Conservation (phyloP, 495 filamentous ascomycete genomes). For the Peziza echinospora region DNA sequence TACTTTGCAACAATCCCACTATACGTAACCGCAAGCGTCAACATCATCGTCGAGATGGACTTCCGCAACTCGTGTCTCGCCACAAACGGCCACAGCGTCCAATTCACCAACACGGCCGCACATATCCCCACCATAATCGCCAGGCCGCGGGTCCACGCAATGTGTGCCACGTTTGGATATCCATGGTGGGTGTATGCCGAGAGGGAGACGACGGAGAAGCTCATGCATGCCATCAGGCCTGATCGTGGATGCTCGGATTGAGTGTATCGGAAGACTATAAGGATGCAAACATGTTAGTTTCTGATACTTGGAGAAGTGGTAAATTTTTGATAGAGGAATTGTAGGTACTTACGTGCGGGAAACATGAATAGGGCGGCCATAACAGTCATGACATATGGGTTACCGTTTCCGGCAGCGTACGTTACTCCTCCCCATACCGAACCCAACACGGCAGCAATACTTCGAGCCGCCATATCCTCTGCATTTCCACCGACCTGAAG, state of each 20-base stretch:
- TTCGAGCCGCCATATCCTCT: constrained; percentile 30
- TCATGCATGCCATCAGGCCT: constrained; percentile 31
- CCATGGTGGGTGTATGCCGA: constrained; percentile 21
- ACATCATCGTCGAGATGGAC: constrained; percentile 30
- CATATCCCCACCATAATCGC: constrained; percentile 31
- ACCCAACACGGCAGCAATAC: constrained; percentile 26
- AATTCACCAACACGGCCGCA: constrained; percentile 31
- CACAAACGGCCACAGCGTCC: constrained; percentile 38
- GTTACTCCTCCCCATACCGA: constrained; percentile 33
- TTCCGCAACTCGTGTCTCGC: constrained; percentile 37
- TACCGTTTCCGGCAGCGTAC: constrained; percentile 28
- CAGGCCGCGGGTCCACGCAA: constrained; percentile 28
- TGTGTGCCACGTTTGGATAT: constrained; percentile 19
- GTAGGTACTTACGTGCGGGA: constrained; percentile 20
- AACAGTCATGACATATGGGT: constrained; percentile 32
- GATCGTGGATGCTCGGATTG: constrained; percentile 33
- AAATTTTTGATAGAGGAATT: constrained; percentile 1
- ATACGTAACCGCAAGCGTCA: constrained; percentile 34
- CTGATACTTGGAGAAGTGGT: not conserved
- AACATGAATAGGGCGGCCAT: constrained; percentile 35
- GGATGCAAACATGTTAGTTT: not conserved
- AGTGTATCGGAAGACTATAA: constrained; percentile 30
- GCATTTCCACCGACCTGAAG: constrained; percentile 28
- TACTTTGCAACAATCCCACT: constrained; percentile 29
- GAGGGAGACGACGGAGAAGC: constrained; percentile 34